Percentiles rank a stretch among this genome's conserved stretches.
Conservation (phyloP, 352 stramenopile genomes). For the Phytopythium kandeliae region DNA sequence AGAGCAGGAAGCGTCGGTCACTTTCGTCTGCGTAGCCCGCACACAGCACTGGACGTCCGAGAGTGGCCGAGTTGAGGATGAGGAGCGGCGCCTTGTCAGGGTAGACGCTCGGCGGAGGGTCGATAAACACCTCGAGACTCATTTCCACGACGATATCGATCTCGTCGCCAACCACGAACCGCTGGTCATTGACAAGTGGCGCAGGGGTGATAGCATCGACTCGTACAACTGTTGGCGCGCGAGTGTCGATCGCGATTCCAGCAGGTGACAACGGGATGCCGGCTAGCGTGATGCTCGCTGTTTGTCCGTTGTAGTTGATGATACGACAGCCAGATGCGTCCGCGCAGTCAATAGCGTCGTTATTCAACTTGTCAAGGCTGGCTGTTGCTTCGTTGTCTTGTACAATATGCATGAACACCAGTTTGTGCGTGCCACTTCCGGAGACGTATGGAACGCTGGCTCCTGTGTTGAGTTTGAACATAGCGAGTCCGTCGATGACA, state of each 20-base stretch:
- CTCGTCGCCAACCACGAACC: conserved; percentile 73
- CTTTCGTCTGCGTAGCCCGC: conserved; percentile 40
- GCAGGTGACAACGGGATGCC: conserved; percentile 33
- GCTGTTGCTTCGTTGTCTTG: conserved; percentile 29
- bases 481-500: conserved; percentile 34
- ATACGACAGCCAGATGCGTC: conserved; percentile 28
- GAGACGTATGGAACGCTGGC: conserved; percentile 49
- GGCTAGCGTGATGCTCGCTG: conserved; percentile 28
- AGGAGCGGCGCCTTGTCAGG: conserved; percentile 70
- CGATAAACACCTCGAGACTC: conserved; percentile 68
- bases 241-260: conserved; percentile 58
- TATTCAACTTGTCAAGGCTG: conserved; percentile 52
- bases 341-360: conserved; percentile 44
- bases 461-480: conserved; percentile 59
- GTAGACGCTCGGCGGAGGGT: conserved; percentile 61
- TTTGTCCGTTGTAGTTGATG: conserved; percentile 65
- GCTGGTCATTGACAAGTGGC: conserved; percentile 45
- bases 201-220: conserved; percentile 57
- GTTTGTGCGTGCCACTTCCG: conserved; percentile 33
- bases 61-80: conserved; percentile 45
- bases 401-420: conserved; percentile 77
- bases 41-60: conserved; percentile 49
- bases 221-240: conserved; percentile 41
- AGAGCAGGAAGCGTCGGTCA: conserved; percentile 55
- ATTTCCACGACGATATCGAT: conserved; percentile 79